These are phyloP conservation scores for Neofusicoccum parvum DNA, from an alignment of 2,329 filamentous ascomycete species.

Conservation along the genomic window DNA sequence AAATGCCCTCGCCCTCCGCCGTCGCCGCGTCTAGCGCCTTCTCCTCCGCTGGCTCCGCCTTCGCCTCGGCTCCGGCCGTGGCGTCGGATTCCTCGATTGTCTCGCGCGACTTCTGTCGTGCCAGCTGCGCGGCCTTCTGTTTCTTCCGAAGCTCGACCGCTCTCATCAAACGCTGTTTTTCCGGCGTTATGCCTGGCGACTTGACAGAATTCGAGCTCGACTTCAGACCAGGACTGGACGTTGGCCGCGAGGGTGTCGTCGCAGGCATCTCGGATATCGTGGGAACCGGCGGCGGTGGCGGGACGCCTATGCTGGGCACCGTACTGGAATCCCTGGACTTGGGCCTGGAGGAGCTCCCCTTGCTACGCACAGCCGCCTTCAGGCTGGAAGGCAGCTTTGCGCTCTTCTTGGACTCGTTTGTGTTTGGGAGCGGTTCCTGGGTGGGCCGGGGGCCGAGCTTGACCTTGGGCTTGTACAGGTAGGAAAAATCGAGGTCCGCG, in stretches of 20 bases:
- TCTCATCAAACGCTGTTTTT: slow-evolving; percentile 92
- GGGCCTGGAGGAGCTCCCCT: slow-evolving; percentile 30
- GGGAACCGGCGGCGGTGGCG: slow-evolving; percentile 38
- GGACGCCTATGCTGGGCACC: slow-evolving; percentile 34
- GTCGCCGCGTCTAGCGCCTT: not conserved
- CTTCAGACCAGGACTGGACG: slow-evolving; percentile 38
- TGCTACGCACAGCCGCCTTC: slow-evolving; percentile 50
- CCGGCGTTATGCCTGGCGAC: slow-evolving; percentile 70
- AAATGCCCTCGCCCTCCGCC: slow-evolving; percentile 2
- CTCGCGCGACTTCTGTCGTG: slow-evolving; percentile 30
- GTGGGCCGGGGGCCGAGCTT: slow-evolving; percentile 82
- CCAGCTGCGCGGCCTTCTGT: slow-evolving; percentile 58
- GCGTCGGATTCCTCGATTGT: slow-evolving; percentile 10
- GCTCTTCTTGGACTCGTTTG: slow-evolving; percentile 62
- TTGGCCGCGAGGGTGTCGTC: slow-evolving; percentile 39
- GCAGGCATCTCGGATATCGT: slow-evolving; percentile 35
- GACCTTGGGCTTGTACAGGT: slow-evolving; percentile 72
- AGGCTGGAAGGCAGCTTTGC: slow-evolving; percentile 78
- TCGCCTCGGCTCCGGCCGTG: slow-evolving; percentile 24
- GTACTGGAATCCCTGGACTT: slow-evolving; percentile 38
- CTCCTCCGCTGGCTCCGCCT: slow-evolving; percentile 5
- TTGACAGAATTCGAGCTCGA: slow-evolving; percentile 34
- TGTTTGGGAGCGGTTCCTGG: slow-evolving; percentile 60
- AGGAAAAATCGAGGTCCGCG: slow-evolving; percentile 48
- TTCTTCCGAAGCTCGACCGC: slow-evolving; percentile 88